Evolutionary conservation across 495 filamentous ascomycete species (phyloP).

Genomic region (Haplographium delicatum): DNA sequence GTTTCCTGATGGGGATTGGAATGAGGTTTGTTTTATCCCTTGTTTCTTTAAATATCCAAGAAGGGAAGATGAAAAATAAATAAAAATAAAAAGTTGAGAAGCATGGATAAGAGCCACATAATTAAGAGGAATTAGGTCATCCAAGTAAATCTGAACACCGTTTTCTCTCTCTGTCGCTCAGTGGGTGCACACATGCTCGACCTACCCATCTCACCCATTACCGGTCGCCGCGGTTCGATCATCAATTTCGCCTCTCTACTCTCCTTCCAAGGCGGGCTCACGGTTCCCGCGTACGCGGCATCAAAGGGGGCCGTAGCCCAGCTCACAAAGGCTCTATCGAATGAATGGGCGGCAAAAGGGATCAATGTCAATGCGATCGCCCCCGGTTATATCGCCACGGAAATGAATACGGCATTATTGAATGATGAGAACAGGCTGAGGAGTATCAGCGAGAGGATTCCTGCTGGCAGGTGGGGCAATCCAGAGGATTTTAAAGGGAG

Average conservation of each 20-base stretch:
- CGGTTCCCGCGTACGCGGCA: constrained; percentile 86
- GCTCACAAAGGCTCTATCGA: constrained; percentile 80
- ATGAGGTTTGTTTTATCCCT: constrained; percentile 46
- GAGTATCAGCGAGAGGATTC: constrained; percentile 77
- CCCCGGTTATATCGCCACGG: constrained; percentile 79
- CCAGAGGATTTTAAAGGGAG: constrained; percentile 89
- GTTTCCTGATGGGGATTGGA: constrained; percentile 82
- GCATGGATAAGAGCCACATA: not conserved
- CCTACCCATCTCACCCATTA: constrained; percentile 44
- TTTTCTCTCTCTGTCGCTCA: constrained; percentile 80
- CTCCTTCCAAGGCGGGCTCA: constrained; percentile 87
- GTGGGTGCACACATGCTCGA: constrained; percentile 78
- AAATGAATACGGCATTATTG: constrained; percentile 86
- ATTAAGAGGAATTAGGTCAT: no score
- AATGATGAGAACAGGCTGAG: constrained; percentile 61
- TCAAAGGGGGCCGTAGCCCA: constrained; percentile 83
- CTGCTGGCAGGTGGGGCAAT: constrained; percentile 77
- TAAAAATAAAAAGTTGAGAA: not conserved
- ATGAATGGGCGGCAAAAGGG: constrained; percentile 77
- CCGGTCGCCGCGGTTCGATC: constrained; percentile 64
- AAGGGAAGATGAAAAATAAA: not conserved
- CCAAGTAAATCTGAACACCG: constrained; percentile 76
- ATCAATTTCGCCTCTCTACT: constrained; percentile 84
- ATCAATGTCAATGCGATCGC: constrained; percentile 80
- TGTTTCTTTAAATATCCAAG: not conserved